These are phyloP conservation scores for Diplodia scrobiculata DNA, from an alignment of 2,329 filamentous ascomycete genomes.

Conservation along the genomic window DNA sequence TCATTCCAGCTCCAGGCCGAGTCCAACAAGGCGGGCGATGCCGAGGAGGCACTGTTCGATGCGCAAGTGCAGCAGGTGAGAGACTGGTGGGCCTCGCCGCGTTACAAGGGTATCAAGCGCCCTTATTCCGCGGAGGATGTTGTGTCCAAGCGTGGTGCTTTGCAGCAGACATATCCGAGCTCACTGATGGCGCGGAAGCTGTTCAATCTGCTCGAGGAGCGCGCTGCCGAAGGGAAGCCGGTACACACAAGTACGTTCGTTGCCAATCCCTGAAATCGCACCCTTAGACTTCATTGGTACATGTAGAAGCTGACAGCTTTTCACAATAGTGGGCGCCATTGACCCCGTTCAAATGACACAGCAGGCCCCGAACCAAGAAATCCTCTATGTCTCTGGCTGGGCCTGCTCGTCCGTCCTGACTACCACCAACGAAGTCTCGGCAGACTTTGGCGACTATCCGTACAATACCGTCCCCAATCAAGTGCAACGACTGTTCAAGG, in stretches of 20 bases:
- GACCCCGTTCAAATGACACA: slow-evolving; percentile 99
- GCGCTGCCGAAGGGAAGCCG: slow-evolving; percentile 75
- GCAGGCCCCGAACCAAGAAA: slow-evolving; percentile 92
- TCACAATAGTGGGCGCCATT: slow-evolving; percentile 81
- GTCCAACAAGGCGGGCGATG: slow-evolving; percentile 70
- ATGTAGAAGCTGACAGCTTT: neutral
- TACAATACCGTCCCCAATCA: slow-evolving; percentile 99
- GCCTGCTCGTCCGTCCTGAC: slow-evolving; percentile 93
- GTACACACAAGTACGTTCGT: slow-evolving; percentile 79
- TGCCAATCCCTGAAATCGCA: slow-evolving; percentile 28
- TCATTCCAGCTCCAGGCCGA: slow-evolving; percentile 84
- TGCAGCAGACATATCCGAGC: slow-evolving; percentile 86
- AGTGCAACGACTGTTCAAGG: slow-evolving; percentile 93
- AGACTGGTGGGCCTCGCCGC: slow-evolving; percentile 84
- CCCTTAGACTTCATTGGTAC: neutral
- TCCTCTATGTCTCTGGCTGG: slow-evolving; percentile 96
- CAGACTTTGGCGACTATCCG: slow-evolving; percentile 97
- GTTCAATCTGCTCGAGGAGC: slow-evolving; percentile 82
- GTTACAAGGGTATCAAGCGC: slow-evolving; percentile 85
- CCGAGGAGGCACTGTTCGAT: slow-evolving; percentile 83
- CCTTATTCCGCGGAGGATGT: slow-evolving; percentile 90
- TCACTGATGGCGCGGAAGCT: slow-evolving; percentile 94
- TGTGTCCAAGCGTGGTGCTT: slow-evolving; percentile 85
- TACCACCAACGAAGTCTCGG: slow-evolving; percentile 92
- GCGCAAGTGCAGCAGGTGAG: slow-evolving; percentile 82